phyloP scores from a whole-genome alignment of 2,329 filamentous ascomycete species.

The Pezicula rhizophila region DNA sequence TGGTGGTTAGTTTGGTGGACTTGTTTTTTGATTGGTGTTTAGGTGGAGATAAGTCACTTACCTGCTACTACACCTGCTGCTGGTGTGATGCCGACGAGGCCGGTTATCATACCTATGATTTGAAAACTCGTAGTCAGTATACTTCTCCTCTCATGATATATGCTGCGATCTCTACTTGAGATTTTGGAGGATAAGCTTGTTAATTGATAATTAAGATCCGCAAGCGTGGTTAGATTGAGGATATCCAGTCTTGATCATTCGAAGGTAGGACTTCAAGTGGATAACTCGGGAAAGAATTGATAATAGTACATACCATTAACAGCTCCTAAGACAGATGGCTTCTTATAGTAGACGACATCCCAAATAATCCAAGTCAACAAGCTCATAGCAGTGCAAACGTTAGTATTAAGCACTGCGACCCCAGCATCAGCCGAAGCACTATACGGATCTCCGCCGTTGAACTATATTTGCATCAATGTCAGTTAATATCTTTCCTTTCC shows the following conservation, averaged over 20 bases:
- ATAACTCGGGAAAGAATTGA: no score
- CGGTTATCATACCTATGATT: conserved; percentile 36
- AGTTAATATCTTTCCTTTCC: no score
- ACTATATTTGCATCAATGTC: conserved; percentile 13
- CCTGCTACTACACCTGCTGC: conserved; percentile 41
- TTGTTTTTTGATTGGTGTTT: neutral
- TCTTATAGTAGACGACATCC: conserved; percentile 40
- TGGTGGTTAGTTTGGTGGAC: neutral
- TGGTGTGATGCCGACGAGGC: conserved; percentile 45
- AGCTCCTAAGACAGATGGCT: conserved; percentile 43
- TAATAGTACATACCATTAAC: conserved; percentile 31
- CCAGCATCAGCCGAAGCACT: conserved; percentile 42
- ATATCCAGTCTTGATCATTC: no score
- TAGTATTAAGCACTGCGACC: conserved; percentile 45
- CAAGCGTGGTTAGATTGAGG: no score
- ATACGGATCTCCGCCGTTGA: conserved; percentile 48
- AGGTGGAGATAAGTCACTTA: neutral
- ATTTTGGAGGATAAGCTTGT: no score
- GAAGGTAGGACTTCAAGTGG: no score
- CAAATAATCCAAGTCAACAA: conserved; percentile 39
- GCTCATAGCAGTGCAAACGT: conserved; percentile 41
- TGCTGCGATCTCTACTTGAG: no score
- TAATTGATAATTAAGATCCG: no score
- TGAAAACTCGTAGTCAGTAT: no score
- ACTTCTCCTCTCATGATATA: no score